These are phyloP conservation scores for Chlorella vulgaris DNA, from an alignment of 139 green algal genomes.

Conservation along the genomic window DNA sequence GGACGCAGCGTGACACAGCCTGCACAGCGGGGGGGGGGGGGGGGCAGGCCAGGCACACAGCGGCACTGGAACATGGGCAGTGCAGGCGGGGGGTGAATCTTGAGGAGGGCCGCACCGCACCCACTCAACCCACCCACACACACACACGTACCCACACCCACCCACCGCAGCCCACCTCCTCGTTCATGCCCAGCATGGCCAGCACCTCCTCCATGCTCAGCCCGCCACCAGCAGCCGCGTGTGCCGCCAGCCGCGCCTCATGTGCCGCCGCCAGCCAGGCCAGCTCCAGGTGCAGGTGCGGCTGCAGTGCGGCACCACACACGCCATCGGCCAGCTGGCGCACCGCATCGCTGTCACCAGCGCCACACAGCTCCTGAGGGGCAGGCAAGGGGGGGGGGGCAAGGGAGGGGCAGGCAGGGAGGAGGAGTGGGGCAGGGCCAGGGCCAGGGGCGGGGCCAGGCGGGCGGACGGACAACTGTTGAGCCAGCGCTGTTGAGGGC, in stretches of 20 bases:
- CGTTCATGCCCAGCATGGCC: constrained; percentile 50
- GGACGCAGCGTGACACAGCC: constrained; percentile 44
- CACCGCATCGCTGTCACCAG: constrained; percentile 3
- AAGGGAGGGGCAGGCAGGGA: background rate
- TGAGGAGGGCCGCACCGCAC: no score
- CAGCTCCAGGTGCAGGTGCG: constrained; percentile 61
- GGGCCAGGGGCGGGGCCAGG: no score
- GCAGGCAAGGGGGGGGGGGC: background rate
- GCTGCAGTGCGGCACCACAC: constrained; percentile 46
- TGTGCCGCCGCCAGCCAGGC: constrained; percentile 56
- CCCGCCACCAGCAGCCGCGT: background rate
- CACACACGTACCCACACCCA: background rate
- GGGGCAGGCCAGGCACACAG: background rate
- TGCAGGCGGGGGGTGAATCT: background rate
- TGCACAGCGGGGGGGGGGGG: background rate
- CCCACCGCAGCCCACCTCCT: constrained; percentile 36
- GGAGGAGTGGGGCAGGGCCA: background rate
- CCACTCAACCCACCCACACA: background rate
- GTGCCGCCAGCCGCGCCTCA: constrained; percentile 7
- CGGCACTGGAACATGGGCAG: background rate
- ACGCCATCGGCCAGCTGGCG: constrained; percentile 53
- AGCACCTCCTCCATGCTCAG: constrained; percentile 48
- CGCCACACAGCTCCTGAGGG: constrained; percentile 20
- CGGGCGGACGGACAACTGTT: no score
- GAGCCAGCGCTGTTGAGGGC: no score